Percentiles rank a stretch among this genome's conserved stretches.
These are phyloP conservation scores for Tolypocladium album DNA, from an alignment of 2,329 filamentous ascomycete species.

Conservation along the genomic window DNA sequence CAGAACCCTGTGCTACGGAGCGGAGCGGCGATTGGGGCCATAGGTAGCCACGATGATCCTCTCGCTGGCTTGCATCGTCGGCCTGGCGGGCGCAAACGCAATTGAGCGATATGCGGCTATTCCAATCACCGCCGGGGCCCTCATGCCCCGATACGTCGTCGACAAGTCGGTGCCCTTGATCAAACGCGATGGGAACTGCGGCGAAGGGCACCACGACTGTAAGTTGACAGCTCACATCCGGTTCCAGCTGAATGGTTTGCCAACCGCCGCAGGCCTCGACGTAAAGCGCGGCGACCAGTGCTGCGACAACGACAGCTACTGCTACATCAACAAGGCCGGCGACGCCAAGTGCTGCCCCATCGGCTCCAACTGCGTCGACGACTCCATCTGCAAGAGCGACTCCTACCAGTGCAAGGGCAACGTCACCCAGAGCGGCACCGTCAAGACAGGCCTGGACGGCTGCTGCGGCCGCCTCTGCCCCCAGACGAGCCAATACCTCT, in stretches of 20 bases:
- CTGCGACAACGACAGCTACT: constrained; percentile 33
- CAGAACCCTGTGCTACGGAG: neutral
- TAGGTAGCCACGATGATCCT: neutral
- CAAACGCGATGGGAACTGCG: constrained; percentile 17
- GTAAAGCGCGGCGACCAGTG: constrained; percentile 25
- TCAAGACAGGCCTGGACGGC: constrained; percentile 15
- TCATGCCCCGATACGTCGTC: constrained; percentile 3
- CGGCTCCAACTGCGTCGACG: constrained; percentile 27
- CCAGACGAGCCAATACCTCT: constrained; percentile 30
- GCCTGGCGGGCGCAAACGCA: neutral
- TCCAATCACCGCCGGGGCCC: neutral
- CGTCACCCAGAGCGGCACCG: constrained; percentile 9
- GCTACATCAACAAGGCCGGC: constrained; percentile 26
- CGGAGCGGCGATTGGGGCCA: neutral
- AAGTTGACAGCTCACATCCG: constrained; percentile 5
- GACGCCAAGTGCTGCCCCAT: constrained; percentile 29
- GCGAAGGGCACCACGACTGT: constrained; percentile 19
- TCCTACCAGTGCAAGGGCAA: constrained; percentile 22
- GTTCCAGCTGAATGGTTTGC: neutral
- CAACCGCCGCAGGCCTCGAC: constrained; percentile 26
- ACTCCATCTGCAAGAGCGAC: constrained; percentile 23
- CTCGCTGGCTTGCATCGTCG: neutral
- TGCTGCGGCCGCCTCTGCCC: constrained; percentile 32
- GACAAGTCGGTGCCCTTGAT: constrained; percentile 15
- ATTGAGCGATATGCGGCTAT: neutral